Percentiles rank a stretch among this genome's conserved stretches.
Evolutionary conservation across 202 grass and related monocot genomes (phyloP).

Genomic region (Saccharum hybrid): DNA sequence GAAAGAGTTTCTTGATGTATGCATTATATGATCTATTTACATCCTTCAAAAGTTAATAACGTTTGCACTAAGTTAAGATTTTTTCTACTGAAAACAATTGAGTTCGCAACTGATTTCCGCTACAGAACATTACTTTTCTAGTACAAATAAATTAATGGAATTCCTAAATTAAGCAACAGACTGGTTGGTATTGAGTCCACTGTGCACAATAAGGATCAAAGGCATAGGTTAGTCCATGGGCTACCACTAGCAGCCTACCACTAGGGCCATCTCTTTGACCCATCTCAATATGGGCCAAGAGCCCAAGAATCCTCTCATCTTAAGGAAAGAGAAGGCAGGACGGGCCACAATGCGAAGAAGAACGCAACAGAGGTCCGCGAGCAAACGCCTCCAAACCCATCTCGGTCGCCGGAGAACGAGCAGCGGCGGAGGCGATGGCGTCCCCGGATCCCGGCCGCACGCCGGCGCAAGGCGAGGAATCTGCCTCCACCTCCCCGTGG

Average conservation of each 20-base stretch:
- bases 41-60: no score
- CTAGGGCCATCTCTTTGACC: not conserved
- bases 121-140: not conserved
- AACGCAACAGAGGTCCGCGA: conserved; percentile 24
- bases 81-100: not conserved
- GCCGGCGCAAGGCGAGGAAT: conserved; percentile 52
- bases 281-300: not conserved
- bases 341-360: not conserved
- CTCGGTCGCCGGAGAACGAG: conserved; percentile 39
- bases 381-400: conserved; percentile 1
- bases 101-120: no score
- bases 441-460: conserved; percentile 45
- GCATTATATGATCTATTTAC: no score
- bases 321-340: no score
- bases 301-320: not conserved
- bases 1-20: no score
- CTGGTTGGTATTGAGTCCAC: not conserved
- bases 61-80: not conserved
- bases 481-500: conserved; percentile 53
- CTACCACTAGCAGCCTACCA: not conserved
- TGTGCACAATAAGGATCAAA: not conserved
- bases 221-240: not conserved
- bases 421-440: conserved; percentile 47
- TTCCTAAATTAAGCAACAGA: not conserved
- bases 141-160: not conserved